A percentile compares a stretch with the other conserved stretches of the same genome.
Evolutionary conservation across 306 rosid species (phyloP).

Genomic region (Gillenia trifoliata): DNA sequence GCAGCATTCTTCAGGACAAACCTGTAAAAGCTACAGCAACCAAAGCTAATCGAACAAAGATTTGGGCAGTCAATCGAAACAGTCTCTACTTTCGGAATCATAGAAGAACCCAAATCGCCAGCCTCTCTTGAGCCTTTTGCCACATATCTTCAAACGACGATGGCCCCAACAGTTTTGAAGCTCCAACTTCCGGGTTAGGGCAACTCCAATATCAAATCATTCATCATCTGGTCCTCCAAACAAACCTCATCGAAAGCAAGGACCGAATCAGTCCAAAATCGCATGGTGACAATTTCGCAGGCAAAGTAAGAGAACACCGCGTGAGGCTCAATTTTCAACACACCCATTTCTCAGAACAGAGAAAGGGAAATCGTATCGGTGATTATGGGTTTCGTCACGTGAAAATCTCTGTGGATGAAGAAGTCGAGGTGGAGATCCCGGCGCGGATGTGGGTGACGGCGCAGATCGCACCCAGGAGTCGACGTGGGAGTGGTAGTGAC

Average conservation of each 20-base stretch:
- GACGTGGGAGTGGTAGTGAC: background rate
- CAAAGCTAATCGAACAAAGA: background rate
- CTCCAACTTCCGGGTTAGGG: background rate
- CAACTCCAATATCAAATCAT: background rate
- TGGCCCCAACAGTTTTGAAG: background rate
- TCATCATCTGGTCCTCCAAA: background rate
- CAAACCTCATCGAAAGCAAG: background rate
- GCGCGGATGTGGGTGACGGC: slow-evolving; percentile 1
- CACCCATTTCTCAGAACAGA: background rate
- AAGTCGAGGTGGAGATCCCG: slow-evolving; percentile 2
- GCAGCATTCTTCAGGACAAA: background rate
- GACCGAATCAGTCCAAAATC: background rate
- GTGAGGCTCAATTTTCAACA: background rate
- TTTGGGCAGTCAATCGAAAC: slow-evolving; percentile 8
- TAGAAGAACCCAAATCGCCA: background rate
- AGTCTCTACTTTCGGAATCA: background rate
- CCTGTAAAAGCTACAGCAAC: background rate
- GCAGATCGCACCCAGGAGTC: slow-evolving; percentile 7
- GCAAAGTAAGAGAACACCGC: background rate
- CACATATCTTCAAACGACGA: background rate
- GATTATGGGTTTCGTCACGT: background rate
- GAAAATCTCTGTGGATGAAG: background rate
- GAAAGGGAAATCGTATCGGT: slow-evolving; percentile 8
- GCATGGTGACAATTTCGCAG: background rate
- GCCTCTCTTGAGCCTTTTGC: background rate